A percentile compares a stretch with the other conserved stretches of the same genome.
phyloP scores from a whole-genome alignment of 2,329 filamentous ascomycete species.

The Furcasterigmium furcatum region DNA sequence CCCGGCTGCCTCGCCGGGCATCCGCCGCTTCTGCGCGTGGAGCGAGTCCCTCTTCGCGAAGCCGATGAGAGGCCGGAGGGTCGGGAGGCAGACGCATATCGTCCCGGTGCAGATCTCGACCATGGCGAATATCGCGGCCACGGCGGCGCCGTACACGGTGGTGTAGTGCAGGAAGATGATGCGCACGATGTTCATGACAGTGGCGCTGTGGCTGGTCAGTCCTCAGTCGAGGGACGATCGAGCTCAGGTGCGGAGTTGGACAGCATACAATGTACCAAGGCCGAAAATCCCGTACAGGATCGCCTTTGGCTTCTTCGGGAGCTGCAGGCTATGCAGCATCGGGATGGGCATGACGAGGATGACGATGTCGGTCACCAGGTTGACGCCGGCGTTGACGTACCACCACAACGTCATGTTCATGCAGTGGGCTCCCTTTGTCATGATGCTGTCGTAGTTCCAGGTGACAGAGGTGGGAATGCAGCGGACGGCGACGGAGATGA shows the following conservation, averaged over 20 bases:
- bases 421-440: too few species aligned
- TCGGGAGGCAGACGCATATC: conserved; percentile 34
- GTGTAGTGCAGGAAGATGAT: conserved; percentile 23
- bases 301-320: conserved; percentile 8
- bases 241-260: too few species aligned
- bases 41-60: too few species aligned
- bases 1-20: too few species aligned
- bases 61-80: conserved; percentile 26
- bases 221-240: too few species aligned
- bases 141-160: conserved; percentile 26
- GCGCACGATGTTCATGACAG: conserved; percentile 17
- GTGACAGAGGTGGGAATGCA: neutral
- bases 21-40: too few species aligned
- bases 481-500: conserved; percentile 5
- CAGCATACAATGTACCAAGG: conserved; percentile 11
- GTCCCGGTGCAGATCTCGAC: conserved; percentile 35
- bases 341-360: conserved; percentile 13
- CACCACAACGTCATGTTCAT: too few species aligned
- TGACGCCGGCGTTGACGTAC: conserved; percentile 7
- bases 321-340: conserved; percentile 6
- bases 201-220: conserved; percentile 1
- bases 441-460: too few species aligned
- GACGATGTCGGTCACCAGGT: conserved; percentile 12
- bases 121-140: conserved; percentile 30
- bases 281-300: conserved; percentile 8